Conservation (phyloP, 352 stramenopile species). For the Phytophthora hybrid region DNA sequence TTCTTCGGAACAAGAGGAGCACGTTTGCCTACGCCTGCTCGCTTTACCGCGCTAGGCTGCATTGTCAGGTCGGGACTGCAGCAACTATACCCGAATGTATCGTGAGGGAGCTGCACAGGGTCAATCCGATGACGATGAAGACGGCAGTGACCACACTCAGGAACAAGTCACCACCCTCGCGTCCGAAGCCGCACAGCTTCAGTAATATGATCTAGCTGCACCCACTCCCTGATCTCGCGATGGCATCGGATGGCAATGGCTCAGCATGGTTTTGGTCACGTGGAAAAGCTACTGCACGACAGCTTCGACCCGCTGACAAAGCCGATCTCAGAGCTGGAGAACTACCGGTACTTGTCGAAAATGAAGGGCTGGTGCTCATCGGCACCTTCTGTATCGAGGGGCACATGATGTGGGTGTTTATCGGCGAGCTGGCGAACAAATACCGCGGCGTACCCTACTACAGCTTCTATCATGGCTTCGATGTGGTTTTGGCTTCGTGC, state of each 20-base stretch:
- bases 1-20: conserved; percentile 79
- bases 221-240: conserved; percentile 66
- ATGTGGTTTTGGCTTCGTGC: conserved; percentile 76
- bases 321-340: conserved; percentile 61
- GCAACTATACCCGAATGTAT: conserved; percentile 17
- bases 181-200: conserved; percentile 51
- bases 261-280: conserved; percentile 27
- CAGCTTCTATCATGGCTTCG: conserved; percentile 89
- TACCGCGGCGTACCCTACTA: conserved; percentile 86
- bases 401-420: conserved; percentile 55
- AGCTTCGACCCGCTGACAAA: conserved; percentile 72
- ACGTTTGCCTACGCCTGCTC: conserved; percentile 79
- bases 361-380: conserved; percentile 62
- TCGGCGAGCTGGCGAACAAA: conserved; percentile 55
- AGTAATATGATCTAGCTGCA: conserved; percentile 46
- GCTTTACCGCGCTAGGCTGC: conserved; percentile 54
- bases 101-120: conserved; percentile 26
- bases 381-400: conserved; percentile 75
- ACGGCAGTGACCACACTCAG: conserved; percentile 18
- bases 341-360: conserved; percentile 63
- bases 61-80: conserved; percentile 22
- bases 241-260: conserved; percentile 68
- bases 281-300: conserved; percentile 62
- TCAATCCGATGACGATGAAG: conserved; percentile 50
- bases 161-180: conserved; percentile 28